Percentiles rank a stretch among this genome's conserved stretches.
Conservation (phyloP, 1,284 basidiomycete genomes). For the Ceratobasidium sp. region DNA sequence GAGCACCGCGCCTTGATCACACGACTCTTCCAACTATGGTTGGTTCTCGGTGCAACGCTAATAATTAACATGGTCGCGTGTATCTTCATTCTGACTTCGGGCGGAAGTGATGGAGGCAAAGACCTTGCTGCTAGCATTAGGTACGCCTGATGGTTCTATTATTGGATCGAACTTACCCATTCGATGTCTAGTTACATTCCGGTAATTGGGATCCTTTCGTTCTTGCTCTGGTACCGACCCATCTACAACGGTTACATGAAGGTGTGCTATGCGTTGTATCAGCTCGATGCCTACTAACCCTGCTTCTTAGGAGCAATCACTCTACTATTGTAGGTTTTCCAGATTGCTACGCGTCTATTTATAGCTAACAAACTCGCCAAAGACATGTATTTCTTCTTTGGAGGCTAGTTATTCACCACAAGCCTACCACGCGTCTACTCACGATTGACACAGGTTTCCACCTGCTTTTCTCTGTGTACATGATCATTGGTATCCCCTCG, state of each 20-base stretch:
- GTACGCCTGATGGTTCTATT: slow-evolving; percentile 56
- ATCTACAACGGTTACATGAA: slow-evolving; percentile 98
- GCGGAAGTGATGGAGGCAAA: slow-evolving; percentile 75
- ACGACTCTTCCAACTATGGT: slow-evolving; percentile 87
- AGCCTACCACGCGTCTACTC: background rate
- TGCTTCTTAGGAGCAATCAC: slow-evolving; percentile 74
- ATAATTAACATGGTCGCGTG: slow-evolving; percentile 91
- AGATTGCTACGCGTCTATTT: background rate
- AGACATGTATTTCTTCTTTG: slow-evolving; percentile 96
- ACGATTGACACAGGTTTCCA: slow-evolving; percentile 65
- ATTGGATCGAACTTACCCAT: slow-evolving; percentile 44
- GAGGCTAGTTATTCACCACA: slow-evolving; percentile 56
- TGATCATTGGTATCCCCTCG: slow-evolving; percentile 83
- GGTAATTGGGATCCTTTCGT: slow-evolving; percentile 80
- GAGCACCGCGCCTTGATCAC: slow-evolving; percentile 79
- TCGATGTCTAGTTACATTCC: slow-evolving; percentile 70
- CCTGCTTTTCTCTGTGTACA: slow-evolving; percentile 86
- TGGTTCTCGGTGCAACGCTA: slow-evolving; percentile 78
- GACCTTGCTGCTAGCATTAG: slow-evolving; percentile 82
- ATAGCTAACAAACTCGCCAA: slow-evolving; percentile 46
- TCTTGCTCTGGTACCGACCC: slow-evolving; percentile 92
- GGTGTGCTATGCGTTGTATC: slow-evolving; percentile 59
- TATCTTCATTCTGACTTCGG: slow-evolving; percentile 82
- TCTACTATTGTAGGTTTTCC: slow-evolving; percentile 74
- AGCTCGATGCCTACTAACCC: slow-evolving; percentile 87